Evolutionary conservation across 78 protist species (phyloP).

Genomic region (Dictyostelium firmibasis): DNA sequence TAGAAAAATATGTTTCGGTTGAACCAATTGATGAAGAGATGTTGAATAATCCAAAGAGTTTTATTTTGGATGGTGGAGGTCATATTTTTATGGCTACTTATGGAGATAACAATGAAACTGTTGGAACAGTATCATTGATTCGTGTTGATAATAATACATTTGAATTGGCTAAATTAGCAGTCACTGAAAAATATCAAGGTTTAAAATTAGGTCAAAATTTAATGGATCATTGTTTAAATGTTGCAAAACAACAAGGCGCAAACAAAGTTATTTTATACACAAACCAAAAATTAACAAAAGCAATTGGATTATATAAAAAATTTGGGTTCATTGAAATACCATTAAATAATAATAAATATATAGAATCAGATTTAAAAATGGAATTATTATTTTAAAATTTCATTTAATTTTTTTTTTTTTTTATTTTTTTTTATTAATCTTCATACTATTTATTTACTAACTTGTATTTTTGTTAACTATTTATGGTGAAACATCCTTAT

Average conservation of each 20-base stretch:
- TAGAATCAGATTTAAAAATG: background rate
- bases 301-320: conserved; percentile 2
- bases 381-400: background rate
- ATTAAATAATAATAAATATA: background rate
- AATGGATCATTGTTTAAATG: background rate
- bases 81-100: background rate
- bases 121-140: background rate
- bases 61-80: background rate
- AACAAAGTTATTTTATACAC: background rate
- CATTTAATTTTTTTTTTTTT: too few relatives aligned
- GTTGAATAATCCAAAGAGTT: background rate
- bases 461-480: too few relatives aligned
- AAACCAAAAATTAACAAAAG: background rate
- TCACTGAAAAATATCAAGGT: background rate
- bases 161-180: background rate
- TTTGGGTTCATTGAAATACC: conserved; percentile 6
- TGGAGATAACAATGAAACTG: background rate
- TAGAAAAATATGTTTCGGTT: background rate
- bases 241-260: background rate
- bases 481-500: too few relatives aligned
- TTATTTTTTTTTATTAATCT: too few relatives aligned
- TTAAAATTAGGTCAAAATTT: background rate
- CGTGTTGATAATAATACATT: background rate
- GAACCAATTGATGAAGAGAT: background rate
- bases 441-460: too few relatives aligned